Evolutionary conservation across 495 filamentous ascomycete genomes (phyloP).

Genomic region (Penicillium malachiteum): DNA sequence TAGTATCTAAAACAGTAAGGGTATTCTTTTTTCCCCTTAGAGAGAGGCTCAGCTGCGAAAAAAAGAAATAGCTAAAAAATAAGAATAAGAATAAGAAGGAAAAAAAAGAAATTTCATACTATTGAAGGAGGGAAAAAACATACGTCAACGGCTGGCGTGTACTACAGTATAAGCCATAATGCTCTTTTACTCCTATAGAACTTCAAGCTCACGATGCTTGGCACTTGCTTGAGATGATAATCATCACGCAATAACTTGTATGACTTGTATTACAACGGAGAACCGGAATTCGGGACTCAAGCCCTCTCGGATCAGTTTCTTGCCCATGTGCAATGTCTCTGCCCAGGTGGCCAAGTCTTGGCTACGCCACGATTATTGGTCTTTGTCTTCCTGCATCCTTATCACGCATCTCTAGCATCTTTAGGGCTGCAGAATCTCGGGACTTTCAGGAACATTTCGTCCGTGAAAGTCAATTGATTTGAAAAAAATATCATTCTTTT

Average conservation of each 20-base stretch:
- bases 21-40: background rate
- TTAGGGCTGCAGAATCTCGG: constrained; percentile 7
- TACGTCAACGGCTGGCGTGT: background rate
- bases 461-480: background rate
- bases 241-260: background rate
- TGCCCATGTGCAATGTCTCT: constrained; percentile 2
- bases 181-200: too few relatives aligned
- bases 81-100: background rate
- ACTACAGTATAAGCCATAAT: too few relatives aligned
- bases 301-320: background rate
- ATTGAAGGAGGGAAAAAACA: background rate
- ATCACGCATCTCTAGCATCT: constrained; percentile 11
- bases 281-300: background rate
- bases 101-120: background rate
- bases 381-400: constrained; percentile 1
- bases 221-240: background rate
- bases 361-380: constrained; percentile 7
- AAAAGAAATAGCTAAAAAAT: too few relatives aligned
- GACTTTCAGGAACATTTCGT: background rate
- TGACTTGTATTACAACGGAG: background rate
- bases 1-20: background rate
- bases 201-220: background rate
- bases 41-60: too few relatives aligned
- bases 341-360: constrained; percentile 9
- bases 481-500: background rate